Evolutionary conservation across 208 protist genomes (phyloP), one percentile per base, ranked within the genome.

Genomic region (Angomonas desouzai): DNA sequence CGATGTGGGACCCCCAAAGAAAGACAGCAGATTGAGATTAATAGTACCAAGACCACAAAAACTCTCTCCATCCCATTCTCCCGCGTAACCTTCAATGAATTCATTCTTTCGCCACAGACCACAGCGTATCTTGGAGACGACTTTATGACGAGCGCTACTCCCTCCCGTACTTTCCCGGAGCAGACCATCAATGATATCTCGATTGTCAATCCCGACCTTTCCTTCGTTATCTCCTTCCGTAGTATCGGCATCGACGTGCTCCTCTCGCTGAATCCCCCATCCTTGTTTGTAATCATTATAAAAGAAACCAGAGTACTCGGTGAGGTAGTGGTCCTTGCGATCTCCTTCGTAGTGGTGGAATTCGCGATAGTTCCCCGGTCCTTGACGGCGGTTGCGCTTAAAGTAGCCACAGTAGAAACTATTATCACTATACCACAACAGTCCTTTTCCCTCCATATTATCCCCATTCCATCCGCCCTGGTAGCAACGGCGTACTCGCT

Each of bases 401-500:
- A 91, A 96, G 27, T 47, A 10, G 3, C 91, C 91, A 40, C 77
- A 83, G 57, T 77, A 93, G 70, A 96, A 92, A 74, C 85, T 87
- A 20, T 83, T 87, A 58, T 92, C 87, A 0, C 56, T 60, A 66
- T 84, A 91, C 87, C 91, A 96, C 59, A 93, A 62, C 23, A 93
- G 58, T 1, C 92, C 92, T 33, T 75, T 76, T 27, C 87, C 85
- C 34, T 94, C 72, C 78, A 92, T 88, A 28, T 70, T 66, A 48
- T 95, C 87, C 20, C 83, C 89, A 22, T 76, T 65, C 92, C 92
- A 97, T 64, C 90, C 79, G 1, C 92, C 92, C 45, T 97, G 87
- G 62, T 96, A 97, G 60, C 89, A 95, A 0, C 40, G 13, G 10
- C 49, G 40, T 2, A 25, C n/a, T 2, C 34, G 48, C 4, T 33